Base-by-base conservation (phyloP, 768 basidiomycete species). In the Lyophyllum semitale region DNA sequence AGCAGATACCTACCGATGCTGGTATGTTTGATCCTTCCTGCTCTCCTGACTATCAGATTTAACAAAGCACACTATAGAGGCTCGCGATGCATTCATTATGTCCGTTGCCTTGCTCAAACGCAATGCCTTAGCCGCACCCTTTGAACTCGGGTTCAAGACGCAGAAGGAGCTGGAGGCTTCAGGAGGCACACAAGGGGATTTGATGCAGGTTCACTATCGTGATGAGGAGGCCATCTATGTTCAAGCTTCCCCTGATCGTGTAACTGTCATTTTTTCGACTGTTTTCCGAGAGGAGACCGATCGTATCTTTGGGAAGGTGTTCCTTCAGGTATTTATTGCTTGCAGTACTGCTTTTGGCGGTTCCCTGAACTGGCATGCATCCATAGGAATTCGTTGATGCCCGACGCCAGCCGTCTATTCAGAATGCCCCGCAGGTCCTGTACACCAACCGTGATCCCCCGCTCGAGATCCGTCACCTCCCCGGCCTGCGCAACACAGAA, bases 201-300 rank as follows among this genome's bases (percentile, higher is more conserved):
- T 98, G 52, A 97, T 98, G 91, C 79, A 87, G 59, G 82, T 99
- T 53, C 91, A 93, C 69, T 98, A 98, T 72, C 88, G 97, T 44
- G 95, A 94, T 63, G 93, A 98, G 64, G 97, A 99, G 72, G 95
- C 93, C 18, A 95, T 99, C 70, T 98, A 94, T 68, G 83, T 99
- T 38, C 92, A 92, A 66, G 93, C 97, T 2, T 87, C 91, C 38
- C 83, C 85, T 43, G 97, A 99, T 78, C 90, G 97, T 58, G 96
- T 99, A 48, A 98, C 97, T 0, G 93, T 98, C 54, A 91, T 98
- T 66, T 98, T 99, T 75, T 95, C 92, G 3, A 99, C 97, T 18
- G 82, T 97, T 47, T 99, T 99, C 77, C 82, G 88, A 61, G 97
- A 98, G 65, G 97, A 99, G 71, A 97, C 96, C 1, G 97, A 99